phyloP scores from a whole-genome alignment of 768 basidiomycete species.

The Goffeauzyma gilvescens region DNA sequence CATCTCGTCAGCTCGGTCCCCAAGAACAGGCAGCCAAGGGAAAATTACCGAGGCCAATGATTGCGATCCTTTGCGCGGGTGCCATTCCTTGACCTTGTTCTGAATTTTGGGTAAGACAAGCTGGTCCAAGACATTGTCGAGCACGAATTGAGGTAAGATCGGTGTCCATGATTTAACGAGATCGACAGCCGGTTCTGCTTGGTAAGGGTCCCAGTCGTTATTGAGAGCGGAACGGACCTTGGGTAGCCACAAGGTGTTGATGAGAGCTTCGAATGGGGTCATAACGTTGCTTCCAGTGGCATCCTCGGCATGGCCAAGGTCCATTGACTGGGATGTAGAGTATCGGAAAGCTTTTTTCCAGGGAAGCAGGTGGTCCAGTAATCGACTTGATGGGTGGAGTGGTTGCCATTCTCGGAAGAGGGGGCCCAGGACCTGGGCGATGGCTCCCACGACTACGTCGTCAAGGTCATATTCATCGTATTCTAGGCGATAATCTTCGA shows the following conservation, averaged over 20 bases:
- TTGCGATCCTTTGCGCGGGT: constrained; percentile 35
- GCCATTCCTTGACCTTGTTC: constrained; percentile 67
- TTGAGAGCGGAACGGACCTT: constrained; percentile 83
- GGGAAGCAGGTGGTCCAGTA: constrained; percentile 24
- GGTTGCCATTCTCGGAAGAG: constrained; percentile 50
- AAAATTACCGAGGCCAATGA: constrained; percentile 67
- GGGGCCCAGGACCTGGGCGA: constrained; percentile 47
- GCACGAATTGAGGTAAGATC: constrained; percentile 72
- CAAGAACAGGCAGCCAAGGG: constrained; percentile 86
- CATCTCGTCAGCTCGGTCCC: constrained; percentile 61
- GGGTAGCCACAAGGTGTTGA: constrained; percentile 92
- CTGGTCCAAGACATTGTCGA: constrained; percentile 89
- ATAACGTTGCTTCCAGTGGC: constrained; percentile 35
- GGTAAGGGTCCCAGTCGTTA: constrained; percentile 71
- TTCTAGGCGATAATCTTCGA: constrained; percentile 50
- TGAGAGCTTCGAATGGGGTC: constrained; percentile 83
- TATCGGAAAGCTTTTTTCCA: constrained; percentile 32
- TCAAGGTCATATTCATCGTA: constrained; percentile 64
- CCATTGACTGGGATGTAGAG: not conserved
- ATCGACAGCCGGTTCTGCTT: constrained; percentile 54
- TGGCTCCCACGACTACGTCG: constrained; percentile 80
- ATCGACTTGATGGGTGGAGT: constrained; percentile 47
- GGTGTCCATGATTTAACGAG: constrained; percentile 76
- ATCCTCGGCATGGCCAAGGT: constrained; percentile 20
- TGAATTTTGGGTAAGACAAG: constrained; percentile 83